Evolutionary conservation across 768 basidiomycete genomes (phyloP), one percentile per base, ranked within the genome.

Genomic region (Punctularia strigosozonata): DNA sequence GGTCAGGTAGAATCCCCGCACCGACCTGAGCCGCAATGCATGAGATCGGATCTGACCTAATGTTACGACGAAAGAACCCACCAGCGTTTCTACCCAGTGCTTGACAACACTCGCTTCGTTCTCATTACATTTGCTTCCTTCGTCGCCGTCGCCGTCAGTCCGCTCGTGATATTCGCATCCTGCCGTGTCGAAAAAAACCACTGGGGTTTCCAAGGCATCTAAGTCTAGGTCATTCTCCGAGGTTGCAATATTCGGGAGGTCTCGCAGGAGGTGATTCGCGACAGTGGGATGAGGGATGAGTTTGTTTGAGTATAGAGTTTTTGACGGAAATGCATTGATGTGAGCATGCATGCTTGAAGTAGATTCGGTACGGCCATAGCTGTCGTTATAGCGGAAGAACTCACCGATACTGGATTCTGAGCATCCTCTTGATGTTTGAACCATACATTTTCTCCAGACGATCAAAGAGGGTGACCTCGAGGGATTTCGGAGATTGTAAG

Each of bases 101-200:
- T 74, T 77, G 2, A 92, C 91, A 7, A 95, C 73, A 8, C 70
- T 76, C 0, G 80, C 90, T 51, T 99, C 95, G 50, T 99, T 98
- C 61, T 94, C 92, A 50, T 99, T 99, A 48, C 77, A 82, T 45
- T 80, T 71, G 46, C 88, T 92, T 0, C 90, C 91, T 50, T 94
- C 91, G 50, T 89, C 86, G n/a, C 69, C 65, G 40, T 80, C 80
- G 0, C 71, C 80, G 23, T 87, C 83, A 0, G 76, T 53, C 13
- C 87, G 65, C 54, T 98, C 95, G 50, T 80, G 95, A 51, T 87
- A 94, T 54, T 95, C 90, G 48, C 87, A 91, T 0, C 91, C 90
- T 3, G 86, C 76, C 0, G 91, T 99, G 53, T 99, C 95, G 48
- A 87, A 88, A 56, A 98, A 99, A 2, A 92, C 76, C 2, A 97